Conservation (phyloP, 768 basidiomycete genomes). For the Agaricus bisporus region DNA sequence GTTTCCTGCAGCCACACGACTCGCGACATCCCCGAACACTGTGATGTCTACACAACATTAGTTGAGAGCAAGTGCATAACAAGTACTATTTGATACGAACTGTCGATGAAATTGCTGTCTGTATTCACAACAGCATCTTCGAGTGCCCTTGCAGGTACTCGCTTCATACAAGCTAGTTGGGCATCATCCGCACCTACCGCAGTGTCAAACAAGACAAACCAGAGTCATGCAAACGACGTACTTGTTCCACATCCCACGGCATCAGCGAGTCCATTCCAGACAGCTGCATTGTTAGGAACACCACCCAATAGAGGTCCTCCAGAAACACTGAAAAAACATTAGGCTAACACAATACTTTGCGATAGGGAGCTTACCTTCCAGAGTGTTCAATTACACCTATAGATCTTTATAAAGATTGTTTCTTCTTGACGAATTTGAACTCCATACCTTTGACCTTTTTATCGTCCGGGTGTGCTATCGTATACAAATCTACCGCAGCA, state of each 20-base stretch:
- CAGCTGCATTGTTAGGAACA: conserved; percentile 16
- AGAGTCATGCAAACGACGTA: conserved; percentile 11
- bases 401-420: not conserved
- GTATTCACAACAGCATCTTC: conserved; percentile 27
- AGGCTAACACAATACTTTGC: not conserved
- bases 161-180: conserved; percentile 32
- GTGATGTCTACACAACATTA: conserved; percentile 22
- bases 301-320: conserved; percentile 7
- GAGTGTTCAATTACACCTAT: conserved; percentile 31
- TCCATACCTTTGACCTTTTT: conserved; percentile 22
- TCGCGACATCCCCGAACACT: conserved; percentile 24
- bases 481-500: conserved; percentile 26
- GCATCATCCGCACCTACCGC: conserved; percentile 15
- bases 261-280: conserved; percentile 26
- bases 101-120: conserved; percentile 24
- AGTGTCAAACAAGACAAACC: not conserved
- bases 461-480: conserved; percentile 27
- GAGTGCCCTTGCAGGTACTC: conserved; percentile 22
- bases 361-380: conserved; percentile 22
- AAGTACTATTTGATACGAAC: conserved; percentile 15
- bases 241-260: conserved; percentile 27
- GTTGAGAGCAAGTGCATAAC: not conserved
- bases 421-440: not conserved
- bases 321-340: conserved; percentile 9
- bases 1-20: conserved; percentile 20